These are phyloP conservation scores for Fusarium sp. DNA, from an alignment of 2,329 filamentous ascomycete genomes.

Conservation along the genomic window DNA sequence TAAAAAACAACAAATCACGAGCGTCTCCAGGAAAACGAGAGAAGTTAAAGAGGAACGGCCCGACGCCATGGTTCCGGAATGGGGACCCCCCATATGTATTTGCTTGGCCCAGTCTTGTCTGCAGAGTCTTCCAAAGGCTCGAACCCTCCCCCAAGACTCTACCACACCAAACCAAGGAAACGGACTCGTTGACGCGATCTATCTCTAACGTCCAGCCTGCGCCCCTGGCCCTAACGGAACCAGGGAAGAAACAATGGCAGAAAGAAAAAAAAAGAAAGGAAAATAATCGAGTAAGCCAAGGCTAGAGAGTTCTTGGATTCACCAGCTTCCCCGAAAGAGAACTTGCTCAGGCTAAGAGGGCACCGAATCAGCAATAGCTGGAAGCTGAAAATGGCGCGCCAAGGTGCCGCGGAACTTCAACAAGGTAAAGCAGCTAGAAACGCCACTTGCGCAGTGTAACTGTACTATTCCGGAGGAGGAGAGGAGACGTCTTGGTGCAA, in stretches of 20 bases:
- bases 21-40: background rate
- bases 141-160: background rate
- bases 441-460: background rate
- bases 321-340: background rate
- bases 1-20: background rate
- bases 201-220: background rate
- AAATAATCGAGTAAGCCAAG: background rate
- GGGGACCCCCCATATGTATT: background rate
- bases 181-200: background rate
- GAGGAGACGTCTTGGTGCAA: background rate
- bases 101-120: background rate
- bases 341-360: background rate
- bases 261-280: background rate
- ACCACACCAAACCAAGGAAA: background rate
- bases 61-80: background rate
- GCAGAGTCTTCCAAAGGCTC: background rate
- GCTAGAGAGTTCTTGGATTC: background rate
- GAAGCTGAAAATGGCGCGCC: background rate
- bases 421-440: background rate
- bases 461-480: background rate
- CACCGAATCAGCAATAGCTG: background rate
- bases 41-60: background rate
- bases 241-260: background rate
- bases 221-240: background rate
- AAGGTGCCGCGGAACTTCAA: background rate